Evolutionary conservation across 1,284 basidiomycete genomes (phyloP).

Genomic region (Ustilago vetiveriae): DNA sequence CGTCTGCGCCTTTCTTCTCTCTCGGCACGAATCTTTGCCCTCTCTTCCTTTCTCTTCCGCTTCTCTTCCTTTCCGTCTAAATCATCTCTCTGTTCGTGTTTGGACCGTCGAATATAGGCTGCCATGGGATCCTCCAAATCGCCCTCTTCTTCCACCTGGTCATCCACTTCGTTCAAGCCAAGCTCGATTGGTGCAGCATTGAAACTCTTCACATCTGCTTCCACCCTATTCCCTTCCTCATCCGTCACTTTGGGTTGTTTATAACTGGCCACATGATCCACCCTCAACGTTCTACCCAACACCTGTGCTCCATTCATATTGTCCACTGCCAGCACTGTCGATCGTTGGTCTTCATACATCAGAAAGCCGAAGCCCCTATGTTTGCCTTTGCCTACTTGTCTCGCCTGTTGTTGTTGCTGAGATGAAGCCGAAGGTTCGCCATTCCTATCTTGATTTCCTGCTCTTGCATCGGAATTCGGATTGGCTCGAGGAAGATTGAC

Average conservation of each 20-base stretch:
- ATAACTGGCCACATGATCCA: constrained; percentile 92
- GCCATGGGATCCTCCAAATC: constrained; percentile 94
- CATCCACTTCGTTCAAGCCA: constrained; percentile 19
- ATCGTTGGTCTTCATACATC: constrained; percentile 98
- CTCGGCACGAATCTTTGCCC: constrained; percentile 47
- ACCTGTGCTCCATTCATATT: constrained; percentile 95
- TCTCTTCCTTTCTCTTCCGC: constrained; percentile 54
- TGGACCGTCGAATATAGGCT: constrained; percentile 73
- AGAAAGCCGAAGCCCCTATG: constrained; percentile 89
- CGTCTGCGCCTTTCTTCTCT: constrained; percentile 10
- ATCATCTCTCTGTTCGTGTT: constrained; percentile 31
- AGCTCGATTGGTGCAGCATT: constrained; percentile 55
- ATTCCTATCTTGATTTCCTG: neutral
- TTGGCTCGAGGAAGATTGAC: constrained; percentile 79
- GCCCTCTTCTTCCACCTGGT: constrained; percentile 73
- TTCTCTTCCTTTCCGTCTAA: constrained; percentile 43
- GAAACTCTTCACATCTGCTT: constrained; percentile 72
- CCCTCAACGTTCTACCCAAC: constrained; percentile 83
- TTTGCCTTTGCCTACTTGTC: constrained; percentile 24
- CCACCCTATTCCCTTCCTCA: constrained; percentile 85
- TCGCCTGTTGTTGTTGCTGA: neutral
- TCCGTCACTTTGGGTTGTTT: constrained; percentile 80
- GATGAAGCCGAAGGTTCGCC: neutral
- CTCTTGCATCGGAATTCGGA: neutral
- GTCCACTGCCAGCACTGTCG: constrained; percentile 94